Conservation (phyloP, 176 grass and related monocot genomes). For the Aegilops tauschii region DNA sequence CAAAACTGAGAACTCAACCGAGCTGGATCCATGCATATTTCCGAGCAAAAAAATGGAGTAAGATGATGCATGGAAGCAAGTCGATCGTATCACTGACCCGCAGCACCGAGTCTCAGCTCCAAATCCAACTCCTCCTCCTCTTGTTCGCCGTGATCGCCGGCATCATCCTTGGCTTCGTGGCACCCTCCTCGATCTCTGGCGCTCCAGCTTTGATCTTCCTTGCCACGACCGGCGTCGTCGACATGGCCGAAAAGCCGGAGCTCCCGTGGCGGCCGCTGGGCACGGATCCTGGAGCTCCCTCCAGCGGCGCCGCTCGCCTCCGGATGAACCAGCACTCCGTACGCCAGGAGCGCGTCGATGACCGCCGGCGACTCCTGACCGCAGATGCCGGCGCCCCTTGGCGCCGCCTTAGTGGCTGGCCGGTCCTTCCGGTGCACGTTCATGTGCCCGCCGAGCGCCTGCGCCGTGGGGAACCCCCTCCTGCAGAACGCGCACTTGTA, state of each 20-base stretch:
- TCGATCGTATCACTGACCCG: background rate
- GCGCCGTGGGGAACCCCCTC: slow-evolving; percentile 81
- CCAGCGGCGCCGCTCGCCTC: background rate
- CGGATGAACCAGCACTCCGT: background rate
- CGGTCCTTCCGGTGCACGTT: slow-evolving; percentile 76
- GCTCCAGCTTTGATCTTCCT: background rate
- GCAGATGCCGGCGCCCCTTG: background rate
- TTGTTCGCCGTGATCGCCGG: background rate
- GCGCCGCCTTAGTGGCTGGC: background rate
- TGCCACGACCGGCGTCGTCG: background rate
- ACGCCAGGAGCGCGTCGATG: slow-evolving; percentile 3
- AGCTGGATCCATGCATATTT: background rate
- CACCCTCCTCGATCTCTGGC: background rate
- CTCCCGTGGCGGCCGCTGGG: slow-evolving; percentile 35
- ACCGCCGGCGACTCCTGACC: background rate
- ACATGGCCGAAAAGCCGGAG: slow-evolving; percentile 54
- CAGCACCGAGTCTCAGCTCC: slow-evolving; percentile 68
- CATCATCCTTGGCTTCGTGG: background rate
- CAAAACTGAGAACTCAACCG: background rate
- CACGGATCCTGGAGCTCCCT: background rate
- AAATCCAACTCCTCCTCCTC: slow-evolving; percentile 54
- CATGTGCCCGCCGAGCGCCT: slow-evolving; percentile 91
- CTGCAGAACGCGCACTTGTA: slow-evolving; percentile 90
- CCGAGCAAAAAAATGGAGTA: background rate
- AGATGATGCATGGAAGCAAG: background rate